These are phyloP conservation scores for Euphorbia celastroides DNA, from an alignment of 441 rosid species.

Conservation along the genomic window DNA sequence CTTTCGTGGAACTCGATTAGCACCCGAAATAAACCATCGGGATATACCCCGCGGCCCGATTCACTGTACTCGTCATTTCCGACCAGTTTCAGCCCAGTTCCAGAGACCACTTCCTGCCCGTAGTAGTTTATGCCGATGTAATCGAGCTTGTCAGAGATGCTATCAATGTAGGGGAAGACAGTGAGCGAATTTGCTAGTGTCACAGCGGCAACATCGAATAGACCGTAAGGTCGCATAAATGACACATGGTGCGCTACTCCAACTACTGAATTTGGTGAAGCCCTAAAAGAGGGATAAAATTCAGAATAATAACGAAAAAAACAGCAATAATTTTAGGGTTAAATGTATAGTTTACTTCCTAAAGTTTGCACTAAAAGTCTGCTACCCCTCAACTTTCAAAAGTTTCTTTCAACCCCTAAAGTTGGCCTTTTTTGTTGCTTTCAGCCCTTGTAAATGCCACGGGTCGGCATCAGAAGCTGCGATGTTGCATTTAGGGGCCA, in stretches of 20 bases:
- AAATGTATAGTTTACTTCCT: no score
- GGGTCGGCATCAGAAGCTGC: no score
- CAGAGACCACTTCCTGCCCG: constrained; percentile 89
- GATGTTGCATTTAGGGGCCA: no score
- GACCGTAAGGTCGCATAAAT: constrained; percentile 84
- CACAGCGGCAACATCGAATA: constrained; percentile 86
- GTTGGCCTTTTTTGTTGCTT: no score
- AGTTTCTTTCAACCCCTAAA: no score
- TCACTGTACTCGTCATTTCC: constrained; percentile 96
- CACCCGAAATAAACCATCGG: constrained; percentile 80
- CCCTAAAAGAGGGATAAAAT: constrained; percentile 25
- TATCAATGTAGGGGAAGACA: constrained; percentile 66
- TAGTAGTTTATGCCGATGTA: constrained; percentile 92
- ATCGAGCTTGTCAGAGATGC: constrained; percentile 66
- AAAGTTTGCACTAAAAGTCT: no score
- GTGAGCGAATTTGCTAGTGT: constrained; percentile 71
- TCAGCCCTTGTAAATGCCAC: no score
- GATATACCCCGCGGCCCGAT: constrained; percentile 96
- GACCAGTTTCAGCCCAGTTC: constrained; percentile 76
- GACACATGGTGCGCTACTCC: constrained; percentile 95
- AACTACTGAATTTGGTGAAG: constrained; percentile 43
- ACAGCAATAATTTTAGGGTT: background rate
- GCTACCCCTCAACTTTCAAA: no score
- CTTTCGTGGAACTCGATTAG: constrained; percentile 74
- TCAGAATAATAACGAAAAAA: background rate